phyloP scores from a whole-genome alignment of 2,329 filamentous ascomycete species.

The Aspergillus costaricaensis region DNA sequence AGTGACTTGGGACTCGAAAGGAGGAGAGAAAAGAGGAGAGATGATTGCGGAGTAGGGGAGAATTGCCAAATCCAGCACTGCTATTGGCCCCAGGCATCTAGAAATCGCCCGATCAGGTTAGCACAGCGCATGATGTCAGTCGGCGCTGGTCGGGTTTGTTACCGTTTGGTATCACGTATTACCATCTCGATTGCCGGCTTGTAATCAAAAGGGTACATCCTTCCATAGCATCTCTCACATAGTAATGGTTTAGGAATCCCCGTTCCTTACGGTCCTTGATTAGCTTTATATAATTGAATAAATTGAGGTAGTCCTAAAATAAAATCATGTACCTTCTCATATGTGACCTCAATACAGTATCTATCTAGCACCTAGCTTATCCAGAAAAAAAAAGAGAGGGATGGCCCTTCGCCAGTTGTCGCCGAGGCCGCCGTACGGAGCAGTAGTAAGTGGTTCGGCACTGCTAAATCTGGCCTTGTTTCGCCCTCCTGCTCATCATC shows the following conservation, averaged over 20 bases:
- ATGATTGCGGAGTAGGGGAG: conserved; percentile 1
- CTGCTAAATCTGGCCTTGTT: conserved; percentile 14
- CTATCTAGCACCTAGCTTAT: no score
- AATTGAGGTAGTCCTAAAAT: background rate
- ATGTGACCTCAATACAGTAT: no score
- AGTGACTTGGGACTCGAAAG: background rate
- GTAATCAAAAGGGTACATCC: no score
- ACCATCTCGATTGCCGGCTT: background rate
- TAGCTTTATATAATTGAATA: no score
- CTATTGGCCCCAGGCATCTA: conserved; percentile 4
- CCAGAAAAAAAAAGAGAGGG: background rate
- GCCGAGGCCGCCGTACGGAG: conserved; percentile 30
- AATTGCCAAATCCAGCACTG: conserved; percentile 8
- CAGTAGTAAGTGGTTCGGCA: no score
- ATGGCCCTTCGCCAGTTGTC: conserved; percentile 28
- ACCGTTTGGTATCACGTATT: background rate
- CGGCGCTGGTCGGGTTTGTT: background rate
- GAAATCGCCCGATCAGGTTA: conserved; percentile 9
- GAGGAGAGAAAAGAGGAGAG: background rate
- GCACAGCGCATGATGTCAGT: conserved; percentile 14
- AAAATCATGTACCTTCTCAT: background rate
- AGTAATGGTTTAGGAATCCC: no score
- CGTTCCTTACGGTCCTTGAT: no score
- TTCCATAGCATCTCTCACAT: no score
- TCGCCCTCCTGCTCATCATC: background rate